Percentiles rank a stretch among this genome's conserved stretches.
phyloP scores from a whole-genome alignment of 1,139 yeast genomes.

The Lodderomyces pseudojiufengensis region DNA sequence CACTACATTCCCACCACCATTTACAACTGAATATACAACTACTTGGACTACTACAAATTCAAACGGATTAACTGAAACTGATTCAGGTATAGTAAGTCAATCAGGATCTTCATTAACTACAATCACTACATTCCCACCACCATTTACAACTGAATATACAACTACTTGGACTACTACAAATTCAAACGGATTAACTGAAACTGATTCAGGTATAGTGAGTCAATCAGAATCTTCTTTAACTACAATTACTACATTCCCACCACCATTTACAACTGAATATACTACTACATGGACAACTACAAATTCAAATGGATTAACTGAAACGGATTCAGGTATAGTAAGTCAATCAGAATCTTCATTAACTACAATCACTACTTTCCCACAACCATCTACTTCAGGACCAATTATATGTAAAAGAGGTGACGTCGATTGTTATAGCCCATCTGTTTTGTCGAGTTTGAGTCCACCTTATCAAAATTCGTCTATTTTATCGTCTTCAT shows the following conservation, averaged over 20 bases:
- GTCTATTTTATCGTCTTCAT: not conserved
- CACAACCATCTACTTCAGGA: conserved; percentile 1
- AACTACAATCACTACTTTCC: conserved; percentile 6
- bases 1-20: conserved; percentile 3
- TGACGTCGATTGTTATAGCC: conserved; percentile 1
- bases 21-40: conserved; percentile 14
- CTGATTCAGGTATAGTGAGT: conserved; percentile 15
- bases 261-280: conserved; percentile 11
- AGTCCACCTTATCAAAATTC: not conserved
- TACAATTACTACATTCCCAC: conserved; percentile 5
- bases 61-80: conserved; percentile 14
- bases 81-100: conserved; percentile 6
- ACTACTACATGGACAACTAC: conserved; percentile 15
- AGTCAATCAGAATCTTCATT: conserved; percentile 4
- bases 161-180: conserved; percentile 18
- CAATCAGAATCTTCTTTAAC: conserved; percentile 6
- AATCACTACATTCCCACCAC: conserved; percentile 6
- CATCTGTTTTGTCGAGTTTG: too few species aligned
- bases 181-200: conserved; percentile 15
- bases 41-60: conserved; percentile 18
- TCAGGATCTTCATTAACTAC: conserved; percentile 3
- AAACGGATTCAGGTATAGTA: conserved; percentile 12
- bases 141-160: conserved; percentile 11
- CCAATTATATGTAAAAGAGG: conserved; percentile 3
- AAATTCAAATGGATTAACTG: conserved; percentile 4